phyloP scores from a whole-genome alignment of 768 basidiomycete genomes.

The Coprinellus micaceus region DNA sequence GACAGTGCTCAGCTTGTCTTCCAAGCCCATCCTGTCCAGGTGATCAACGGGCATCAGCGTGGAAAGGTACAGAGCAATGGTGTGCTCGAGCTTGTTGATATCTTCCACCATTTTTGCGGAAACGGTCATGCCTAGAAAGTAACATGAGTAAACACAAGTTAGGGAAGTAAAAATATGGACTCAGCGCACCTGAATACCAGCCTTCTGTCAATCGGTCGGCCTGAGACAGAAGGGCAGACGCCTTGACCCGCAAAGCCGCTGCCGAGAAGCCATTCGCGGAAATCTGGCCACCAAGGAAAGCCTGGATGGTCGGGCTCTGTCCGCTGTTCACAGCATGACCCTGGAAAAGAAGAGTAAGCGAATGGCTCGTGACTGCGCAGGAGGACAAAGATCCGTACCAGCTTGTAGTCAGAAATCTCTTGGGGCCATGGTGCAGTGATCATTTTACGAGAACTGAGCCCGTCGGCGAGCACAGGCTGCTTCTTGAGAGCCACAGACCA shows the following conservation, averaged over 20 bases:
- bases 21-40: slow-evolving; percentile 48
- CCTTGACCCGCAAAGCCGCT: slow-evolving; percentile 66
- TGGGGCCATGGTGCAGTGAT: slow-evolving; percentile 79
- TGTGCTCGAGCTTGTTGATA: slow-evolving; percentile 58
- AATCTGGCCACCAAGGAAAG: slow-evolving; percentile 60
- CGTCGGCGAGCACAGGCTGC: slow-evolving; percentile 63
- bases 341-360: slow-evolving; percentile 30
- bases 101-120: slow-evolving; percentile 52
- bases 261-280: slow-evolving; percentile 58
- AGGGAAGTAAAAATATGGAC: neutral
- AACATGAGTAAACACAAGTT: neutral
- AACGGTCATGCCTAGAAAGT: slow-evolving; percentile 36
- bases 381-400: slow-evolving; percentile 38
- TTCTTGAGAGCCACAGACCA: slow-evolving; percentile 75
- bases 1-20: slow-evolving; percentile 59
- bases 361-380: slow-evolving; percentile 5
- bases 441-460: slow-evolving; percentile 49
- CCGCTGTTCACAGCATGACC: slow-evolving; percentile 49
- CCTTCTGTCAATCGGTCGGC: slow-evolving; percentile 57
- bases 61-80: slow-evolving; percentile 59
- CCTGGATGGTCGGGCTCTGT: slow-evolving; percentile 55
- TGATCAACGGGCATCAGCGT: slow-evolving; percentile 65
- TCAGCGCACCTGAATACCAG: slow-evolving; percentile 52
- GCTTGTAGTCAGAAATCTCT: slow-evolving; percentile 66
- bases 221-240: slow-evolving; percentile 69